phyloP scores from a whole-genome alignment of 495 filamentous ascomycete genomes.

The Tricharina praecox region DNA sequence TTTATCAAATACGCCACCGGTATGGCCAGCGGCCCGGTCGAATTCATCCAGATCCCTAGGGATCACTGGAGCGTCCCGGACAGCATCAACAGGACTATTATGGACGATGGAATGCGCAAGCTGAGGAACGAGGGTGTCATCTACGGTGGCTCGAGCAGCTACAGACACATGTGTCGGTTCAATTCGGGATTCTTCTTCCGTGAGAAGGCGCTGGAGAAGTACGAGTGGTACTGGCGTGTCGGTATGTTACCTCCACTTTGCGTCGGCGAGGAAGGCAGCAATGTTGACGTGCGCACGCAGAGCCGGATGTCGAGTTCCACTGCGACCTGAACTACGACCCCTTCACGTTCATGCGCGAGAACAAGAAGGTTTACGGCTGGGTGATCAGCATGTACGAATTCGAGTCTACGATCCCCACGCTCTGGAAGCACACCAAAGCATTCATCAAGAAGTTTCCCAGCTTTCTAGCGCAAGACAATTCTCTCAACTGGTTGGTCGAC shows the following conservation, averaged over 20 bases:
- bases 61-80: slow-evolving; percentile 83
- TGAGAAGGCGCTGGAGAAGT: slow-evolving; percentile 68
- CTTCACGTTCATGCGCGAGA: slow-evolving; percentile 37
- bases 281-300: too few relatives aligned
- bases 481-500: slow-evolving; percentile 34
- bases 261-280: too few relatives aligned
- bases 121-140: slow-evolving; percentile 71
- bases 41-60: slow-evolving; percentile 60
- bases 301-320: slow-evolving; percentile 37
- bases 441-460: slow-evolving; percentile 17
- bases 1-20: slow-evolving; percentile 19
- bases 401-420: slow-evolving; percentile 23
- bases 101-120: slow-evolving; percentile 61
- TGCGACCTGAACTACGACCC: slow-evolving; percentile 41
- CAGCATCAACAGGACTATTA: slow-evolving; percentile 76
- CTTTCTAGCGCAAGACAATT: slow-evolving; percentile 27
- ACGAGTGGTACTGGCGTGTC: slow-evolving; percentile 41
- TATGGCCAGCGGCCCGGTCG: slow-evolving; percentile 17
- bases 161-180: slow-evolving; percentile 98
- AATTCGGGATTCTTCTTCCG: slow-evolving; percentile 96
- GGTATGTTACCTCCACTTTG: too few relatives aligned
- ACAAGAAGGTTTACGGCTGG: slow-evolving; percentile 37
- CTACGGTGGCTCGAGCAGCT: slow-evolving; percentile 73
- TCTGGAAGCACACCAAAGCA: slow-evolving; percentile 20
- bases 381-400: slow-evolving; percentile 38